Conservation (phyloP, 2,329 filamentous ascomycete species). For the Penicillium freii region DNA sequence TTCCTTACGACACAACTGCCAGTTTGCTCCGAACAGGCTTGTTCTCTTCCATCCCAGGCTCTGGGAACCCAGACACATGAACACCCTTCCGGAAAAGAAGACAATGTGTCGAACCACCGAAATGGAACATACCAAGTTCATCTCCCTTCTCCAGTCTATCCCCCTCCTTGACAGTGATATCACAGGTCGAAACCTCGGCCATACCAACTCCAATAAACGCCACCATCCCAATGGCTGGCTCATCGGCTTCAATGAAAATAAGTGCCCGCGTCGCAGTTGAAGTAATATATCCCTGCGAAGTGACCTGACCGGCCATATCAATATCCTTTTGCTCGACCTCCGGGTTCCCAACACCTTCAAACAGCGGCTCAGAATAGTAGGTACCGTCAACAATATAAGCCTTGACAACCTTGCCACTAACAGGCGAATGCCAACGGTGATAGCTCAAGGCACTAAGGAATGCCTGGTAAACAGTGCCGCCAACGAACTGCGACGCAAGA, state of each 20-base stretch:
- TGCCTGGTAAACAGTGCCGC: conserved; percentile 68
- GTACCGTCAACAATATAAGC: conserved; percentile 62
- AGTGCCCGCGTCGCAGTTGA: conserved; percentile 67
- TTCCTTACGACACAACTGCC: conserved; percentile 18
- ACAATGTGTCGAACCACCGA: conserved; percentile 70
- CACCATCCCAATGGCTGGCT: conserved; percentile 64
- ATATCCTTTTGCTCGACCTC: conserved; percentile 29
- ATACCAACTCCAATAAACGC: conserved; percentile 71
- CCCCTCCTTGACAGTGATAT: conserved; percentile 66
- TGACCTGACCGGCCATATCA: conserved; percentile 26
- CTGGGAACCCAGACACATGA: conserved; percentile 30
- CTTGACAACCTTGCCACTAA: conserved; percentile 59
- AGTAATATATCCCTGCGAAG: conserved; percentile 65
- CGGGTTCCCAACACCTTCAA: conserved; percentile 46
- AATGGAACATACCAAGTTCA: conserved; percentile 76
- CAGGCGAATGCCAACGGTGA: conserved; percentile 70
- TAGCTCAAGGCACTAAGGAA: conserved; percentile 67
- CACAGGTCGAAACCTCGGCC: conserved; percentile 72
- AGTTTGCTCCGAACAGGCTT: conserved; percentile 29
- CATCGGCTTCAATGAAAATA: conserved; percentile 69
- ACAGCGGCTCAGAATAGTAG: conserved; percentile 64
- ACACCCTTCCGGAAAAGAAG: conserved; percentile 56
- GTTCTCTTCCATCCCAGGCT: conserved; percentile 25
- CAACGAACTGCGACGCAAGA: conserved; percentile 53
- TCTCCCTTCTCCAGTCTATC: conserved; percentile 68